Evolutionary conservation across 2,329 filamentous ascomycete genomes (phyloP).

Genomic region (Pestalotiopsis sp.): DNA sequence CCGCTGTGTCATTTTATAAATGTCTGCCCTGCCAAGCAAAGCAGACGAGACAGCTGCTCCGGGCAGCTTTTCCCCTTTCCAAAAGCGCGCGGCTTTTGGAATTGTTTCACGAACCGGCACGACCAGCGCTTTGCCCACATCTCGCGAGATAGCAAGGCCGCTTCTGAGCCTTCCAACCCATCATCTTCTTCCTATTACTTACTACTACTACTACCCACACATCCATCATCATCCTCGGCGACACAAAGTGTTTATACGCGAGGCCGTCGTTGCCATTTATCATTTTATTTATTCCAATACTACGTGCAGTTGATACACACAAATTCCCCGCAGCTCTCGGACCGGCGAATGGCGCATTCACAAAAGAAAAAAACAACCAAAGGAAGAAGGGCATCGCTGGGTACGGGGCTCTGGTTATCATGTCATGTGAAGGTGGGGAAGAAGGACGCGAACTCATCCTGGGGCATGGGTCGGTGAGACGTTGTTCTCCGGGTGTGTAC

Average conservation of each 20-base stretch:
- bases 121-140: slow-evolving; percentile 3
- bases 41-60: not conserved
- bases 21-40: not conserved
- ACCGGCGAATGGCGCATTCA: slow-evolving; percentile 46
- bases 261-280: not conserved
- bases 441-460: not conserved
- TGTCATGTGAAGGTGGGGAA: slow-evolving; percentile 9
- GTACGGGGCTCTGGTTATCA: slow-evolving; percentile 31
- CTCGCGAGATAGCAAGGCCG: not conserved
- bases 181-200: not conserved
- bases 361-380: slow-evolving; percentile 27
- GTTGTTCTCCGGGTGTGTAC: not conserved
- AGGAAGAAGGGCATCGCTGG: slow-evolving; percentile 32
- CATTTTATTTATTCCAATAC: not conserved
- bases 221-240: not conserved
- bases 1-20: slow-evolving; percentile 47
- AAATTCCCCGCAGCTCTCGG: slow-evolving; percentile 33
- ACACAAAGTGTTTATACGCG: slow-evolving; percentile 1
- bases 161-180: not conserved
- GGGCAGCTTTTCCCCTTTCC: not conserved
- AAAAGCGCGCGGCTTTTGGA: slow-evolving; percentile 2
- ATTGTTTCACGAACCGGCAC: slow-evolving; percentile 12
- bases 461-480: not conserved
- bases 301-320: slow-evolving; percentile 2
- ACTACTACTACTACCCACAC: not conserved